Evolutionary conservation across 257 asterid genomes (phyloP).

Genomic region (Lycium ferocissimum): DNA sequence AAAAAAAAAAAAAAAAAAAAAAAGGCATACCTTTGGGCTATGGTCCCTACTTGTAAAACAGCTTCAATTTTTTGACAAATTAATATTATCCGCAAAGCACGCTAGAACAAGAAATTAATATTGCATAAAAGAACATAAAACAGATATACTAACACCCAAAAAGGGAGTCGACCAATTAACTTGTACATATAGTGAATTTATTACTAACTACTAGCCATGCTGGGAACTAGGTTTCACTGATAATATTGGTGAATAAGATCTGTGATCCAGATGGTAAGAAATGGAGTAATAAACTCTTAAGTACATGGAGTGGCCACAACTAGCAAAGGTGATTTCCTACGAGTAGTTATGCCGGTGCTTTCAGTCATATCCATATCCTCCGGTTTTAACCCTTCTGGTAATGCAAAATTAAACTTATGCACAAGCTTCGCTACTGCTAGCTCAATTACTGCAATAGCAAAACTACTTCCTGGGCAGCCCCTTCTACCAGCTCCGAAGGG

Average conservation of each 20-base stretch:
- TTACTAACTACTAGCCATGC: neutral
- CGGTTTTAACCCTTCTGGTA: slow-evolving; percentile 38
- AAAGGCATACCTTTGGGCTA: no score
- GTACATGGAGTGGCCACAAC: slow-evolving; percentile 34
- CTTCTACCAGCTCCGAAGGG: slow-evolving; percentile 72
- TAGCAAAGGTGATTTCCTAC: slow-evolving; percentile 43
- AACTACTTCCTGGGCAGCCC: slow-evolving; percentile 56
- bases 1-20: no score
- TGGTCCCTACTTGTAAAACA: no score
- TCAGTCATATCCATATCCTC: slow-evolving; percentile 59
- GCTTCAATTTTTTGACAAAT: no score
- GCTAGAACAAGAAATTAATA: neutral
- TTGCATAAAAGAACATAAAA: neutral
- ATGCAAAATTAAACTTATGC: slow-evolving; percentile 43
- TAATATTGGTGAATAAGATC: neutral
- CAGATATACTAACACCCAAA: neutral
- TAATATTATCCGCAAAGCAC: neutral
- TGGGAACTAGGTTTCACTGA: neutral
- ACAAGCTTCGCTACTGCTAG: slow-evolving; percentile 51
- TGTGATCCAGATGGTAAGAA: neutral
- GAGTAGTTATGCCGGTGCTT: slow-evolving; percentile 39
- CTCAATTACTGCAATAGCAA: slow-evolving; percentile 41
- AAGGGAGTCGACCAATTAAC: neutral
- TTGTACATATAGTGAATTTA: neutral
- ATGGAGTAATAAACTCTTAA: neutral